Evolutionary conservation across 768 basidiomycete species (phyloP).

Genomic region (Russula earlei): DNA sequence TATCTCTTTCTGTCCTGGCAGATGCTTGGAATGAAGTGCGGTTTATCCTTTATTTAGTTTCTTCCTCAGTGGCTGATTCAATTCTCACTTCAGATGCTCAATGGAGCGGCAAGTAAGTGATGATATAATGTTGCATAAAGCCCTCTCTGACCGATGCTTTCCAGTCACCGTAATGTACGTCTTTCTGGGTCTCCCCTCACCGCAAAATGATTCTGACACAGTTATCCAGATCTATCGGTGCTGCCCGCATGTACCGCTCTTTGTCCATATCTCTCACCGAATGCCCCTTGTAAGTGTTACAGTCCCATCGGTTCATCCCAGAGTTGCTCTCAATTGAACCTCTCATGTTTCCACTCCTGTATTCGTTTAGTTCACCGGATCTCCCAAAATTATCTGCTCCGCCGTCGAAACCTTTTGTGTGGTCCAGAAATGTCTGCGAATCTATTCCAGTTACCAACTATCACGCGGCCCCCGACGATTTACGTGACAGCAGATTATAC

Average conservation of each 20-base stretch:
- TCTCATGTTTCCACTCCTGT: neutral
- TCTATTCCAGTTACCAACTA: neutral
- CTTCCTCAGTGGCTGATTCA: neutral
- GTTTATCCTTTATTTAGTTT: neutral
- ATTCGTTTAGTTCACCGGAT: neutral
- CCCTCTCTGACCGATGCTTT: neutral
- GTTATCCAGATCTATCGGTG: neutral
- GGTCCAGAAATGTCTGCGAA: neutral
- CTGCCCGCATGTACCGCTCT: constrained; percentile 10
- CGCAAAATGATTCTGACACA: neutral
- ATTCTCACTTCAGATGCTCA: neutral
- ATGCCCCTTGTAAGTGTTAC: constrained; percentile 5
- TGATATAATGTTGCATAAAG: neutral
- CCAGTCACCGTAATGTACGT: too few relatives aligned
- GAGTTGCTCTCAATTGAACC: neutral
- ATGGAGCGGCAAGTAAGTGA: neutral
- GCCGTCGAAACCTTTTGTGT: neutral
- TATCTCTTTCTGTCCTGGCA: neutral
- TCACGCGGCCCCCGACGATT: neutral
- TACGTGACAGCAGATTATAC: neutral
- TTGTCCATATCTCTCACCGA: constrained; percentile 5
- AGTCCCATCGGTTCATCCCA: neutral
- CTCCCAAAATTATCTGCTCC: neutral
- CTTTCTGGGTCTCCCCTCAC: neutral
- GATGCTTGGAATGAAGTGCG: constrained; percentile 7